Percentiles rank a stretch among this genome's conserved stretches.
Conservation (phyloP, 108 stramenopile genomes). For the Chaetoceros muelleri region DNA sequence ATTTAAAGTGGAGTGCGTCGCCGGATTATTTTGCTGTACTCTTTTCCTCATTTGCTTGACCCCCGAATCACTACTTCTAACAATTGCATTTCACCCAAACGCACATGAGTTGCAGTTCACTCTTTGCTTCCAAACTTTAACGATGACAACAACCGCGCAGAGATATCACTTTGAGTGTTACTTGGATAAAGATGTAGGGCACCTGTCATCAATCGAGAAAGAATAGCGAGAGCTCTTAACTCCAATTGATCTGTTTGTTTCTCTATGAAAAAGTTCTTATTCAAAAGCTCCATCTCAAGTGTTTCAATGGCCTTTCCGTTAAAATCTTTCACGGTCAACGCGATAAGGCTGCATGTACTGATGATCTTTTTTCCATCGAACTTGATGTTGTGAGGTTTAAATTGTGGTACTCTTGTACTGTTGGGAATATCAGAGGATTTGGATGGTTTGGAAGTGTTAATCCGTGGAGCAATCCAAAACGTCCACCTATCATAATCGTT, state of each 20-base stretch:
- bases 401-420: conserved; percentile 11
- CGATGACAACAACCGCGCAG: neutral
- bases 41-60: neutral
- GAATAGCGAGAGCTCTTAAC: conserved; percentile 47
- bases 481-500: conserved; percentile 45
- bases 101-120: conserved; percentile 25
- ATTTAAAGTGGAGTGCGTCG: neutral
- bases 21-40: neutral
- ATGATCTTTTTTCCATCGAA: conserved; percentile 36
- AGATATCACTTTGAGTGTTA: conserved; percentile 9
- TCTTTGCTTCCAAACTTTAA: conserved; percentile 10
- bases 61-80: neutral
- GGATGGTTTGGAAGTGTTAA: conserved; percentile 24
- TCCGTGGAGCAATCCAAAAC: conserved; percentile 29
- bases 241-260: conserved; percentile 35
- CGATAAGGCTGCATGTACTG: conserved; percentile 62
- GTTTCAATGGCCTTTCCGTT: conserved; percentile 39
- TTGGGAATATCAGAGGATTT: conserved; percentile 5
- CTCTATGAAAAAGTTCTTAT: conserved; percentile 23
- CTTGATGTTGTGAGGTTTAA: conserved; percentile 17
- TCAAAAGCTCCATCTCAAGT: conserved; percentile 26
- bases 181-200: conserved; percentile 29
- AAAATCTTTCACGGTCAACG: conserved; percentile 44
- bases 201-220: conserved; percentile 38
- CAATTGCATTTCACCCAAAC: conserved; percentile 33